phyloP scores from a whole-genome alignment of 352 stramenopile species.

The Globisporangium carolinianum region DNA sequence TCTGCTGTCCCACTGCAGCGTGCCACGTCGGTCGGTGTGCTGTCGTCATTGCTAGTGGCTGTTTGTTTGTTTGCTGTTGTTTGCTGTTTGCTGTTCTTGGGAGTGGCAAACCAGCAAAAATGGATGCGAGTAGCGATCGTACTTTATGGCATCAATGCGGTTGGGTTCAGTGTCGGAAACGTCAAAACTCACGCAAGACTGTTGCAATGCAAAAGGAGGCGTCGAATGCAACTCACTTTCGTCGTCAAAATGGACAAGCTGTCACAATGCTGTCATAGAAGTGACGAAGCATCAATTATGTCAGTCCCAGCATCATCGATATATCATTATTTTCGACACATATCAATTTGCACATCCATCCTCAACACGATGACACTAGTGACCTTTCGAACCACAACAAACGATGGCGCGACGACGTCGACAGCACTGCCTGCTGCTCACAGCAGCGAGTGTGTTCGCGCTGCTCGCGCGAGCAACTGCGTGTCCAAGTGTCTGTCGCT shows the following conservation, averaged over 20 bases:
- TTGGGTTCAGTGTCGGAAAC: too few relatives aligned
- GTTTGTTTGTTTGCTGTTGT: conserved; percentile 1
- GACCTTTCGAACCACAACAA: too few relatives aligned
- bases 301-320: too few relatives aligned
- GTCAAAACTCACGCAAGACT: not conserved
- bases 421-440: not conserved
- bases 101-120: not conserved
- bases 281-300: too few relatives aligned
- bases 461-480: not conserved
- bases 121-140: not conserved
- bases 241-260: too few relatives aligned
- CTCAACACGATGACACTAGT: too few relatives aligned
- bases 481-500: conserved; percentile 53
- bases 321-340: too few relatives aligned
- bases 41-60: conserved; percentile 74
- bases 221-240: too few relatives aligned
- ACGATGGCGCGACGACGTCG: not conserved
- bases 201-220: too few relatives aligned
- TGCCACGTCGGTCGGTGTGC: conserved; percentile 82
- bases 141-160: too few relatives aligned
- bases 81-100: not conserved
- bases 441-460: not conserved
- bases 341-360: too few relatives aligned
- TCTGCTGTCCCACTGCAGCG: conserved; percentile 79
- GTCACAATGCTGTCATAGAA: too few relatives aligned